A percentile compares a stretch with the other conserved stretches of the same genome.
These are phyloP conservation scores for Paraglomus occultum DNA, from an alignment of 192 early-diverging fungal genomes.

Conservation along the genomic window DNA sequence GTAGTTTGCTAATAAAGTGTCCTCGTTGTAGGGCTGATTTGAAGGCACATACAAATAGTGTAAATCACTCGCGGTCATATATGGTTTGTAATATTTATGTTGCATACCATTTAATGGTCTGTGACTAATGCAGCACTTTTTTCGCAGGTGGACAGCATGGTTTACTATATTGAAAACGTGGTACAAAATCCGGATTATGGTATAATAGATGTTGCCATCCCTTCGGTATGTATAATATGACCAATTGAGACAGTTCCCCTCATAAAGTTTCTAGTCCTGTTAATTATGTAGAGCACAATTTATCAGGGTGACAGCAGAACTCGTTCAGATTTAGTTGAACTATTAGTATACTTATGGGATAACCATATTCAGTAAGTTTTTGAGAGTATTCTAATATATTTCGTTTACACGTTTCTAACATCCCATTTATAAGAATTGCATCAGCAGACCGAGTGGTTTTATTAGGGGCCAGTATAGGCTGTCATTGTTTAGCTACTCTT, in stretches of 20 bases:
- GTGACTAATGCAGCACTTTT: background rate
- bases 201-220: conserved; percentile 22
- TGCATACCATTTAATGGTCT: background rate
- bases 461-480: conserved; percentile 38
- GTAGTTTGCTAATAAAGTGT: background rate
- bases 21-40: conserved; percentile 14
- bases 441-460: conserved; percentile 32
- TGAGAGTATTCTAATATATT: background rate
- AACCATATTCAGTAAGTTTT: conserved; percentile 30
- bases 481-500: conserved; percentile 35
- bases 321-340: conserved; percentile 28
- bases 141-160: conserved; percentile 4
- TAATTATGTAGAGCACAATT: conserved; percentile 7
- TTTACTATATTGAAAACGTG: conserved; percentile 21
- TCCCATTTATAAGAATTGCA: conserved; percentile 1
- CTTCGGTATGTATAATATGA: background rate
- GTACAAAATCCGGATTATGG: background rate
- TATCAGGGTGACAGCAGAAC: conserved; percentile 11
- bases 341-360: conserved; percentile 42
- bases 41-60: conserved; percentile 16
- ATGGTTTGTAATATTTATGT: conserved; percentile 6
- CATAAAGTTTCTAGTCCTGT: background rate
- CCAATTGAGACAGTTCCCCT: background rate
- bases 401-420: background rate
- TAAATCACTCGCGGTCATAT: conserved; percentile 19